Percentiles rank a stretch among this genome's conserved stretches.
Evolutionary conservation across 1,139 yeast genomes (phyloP).

Genomic region (Meyerozyma sp.): DNA sequence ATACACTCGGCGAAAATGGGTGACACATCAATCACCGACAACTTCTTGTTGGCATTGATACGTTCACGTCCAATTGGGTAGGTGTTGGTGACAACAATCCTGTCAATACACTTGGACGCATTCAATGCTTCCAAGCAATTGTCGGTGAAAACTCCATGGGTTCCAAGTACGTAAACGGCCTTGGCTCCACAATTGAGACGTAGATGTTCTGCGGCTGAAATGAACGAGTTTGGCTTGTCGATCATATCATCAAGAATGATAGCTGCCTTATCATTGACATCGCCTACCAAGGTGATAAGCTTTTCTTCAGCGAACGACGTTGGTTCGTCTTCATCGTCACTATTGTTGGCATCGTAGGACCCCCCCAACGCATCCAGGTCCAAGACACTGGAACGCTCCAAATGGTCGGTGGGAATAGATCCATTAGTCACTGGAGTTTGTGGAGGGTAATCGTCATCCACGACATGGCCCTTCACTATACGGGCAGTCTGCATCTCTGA

Average conservation of each 20-base stretch:
- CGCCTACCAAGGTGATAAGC: constrained; percentile 92
- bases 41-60: constrained; percentile 49
- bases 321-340: constrained; percentile 85
- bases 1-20: constrained; percentile 97
- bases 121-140: constrained; percentile 77
- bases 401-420: constrained; percentile 1
- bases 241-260: constrained; percentile 95
- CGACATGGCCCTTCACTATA: constrained; percentile 95
- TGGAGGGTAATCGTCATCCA: constrained; percentile 68
- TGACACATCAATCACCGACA: constrained; percentile 87
- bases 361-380: constrained; percentile 69
- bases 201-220: constrained; percentile 97
- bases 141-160: constrained; percentile 91
- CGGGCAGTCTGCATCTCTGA: constrained; percentile 94
- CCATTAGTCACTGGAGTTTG: constrained; percentile 11
- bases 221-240: constrained; percentile 88
- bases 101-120: constrained; percentile 76
- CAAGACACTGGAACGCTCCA: constrained; percentile 15
- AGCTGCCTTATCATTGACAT: constrained; percentile 86
- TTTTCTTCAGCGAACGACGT: constrained; percentile 62
- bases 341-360: constrained; percentile 64
- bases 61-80: constrained; percentile 75
- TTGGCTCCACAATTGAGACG: constrained; percentile 93
- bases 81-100: constrained; percentile 90
- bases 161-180: constrained; percentile 84